Evolutionary conservation across 1,139 yeast species (phyloP).

Genomic region (Pichia sp.): DNA sequence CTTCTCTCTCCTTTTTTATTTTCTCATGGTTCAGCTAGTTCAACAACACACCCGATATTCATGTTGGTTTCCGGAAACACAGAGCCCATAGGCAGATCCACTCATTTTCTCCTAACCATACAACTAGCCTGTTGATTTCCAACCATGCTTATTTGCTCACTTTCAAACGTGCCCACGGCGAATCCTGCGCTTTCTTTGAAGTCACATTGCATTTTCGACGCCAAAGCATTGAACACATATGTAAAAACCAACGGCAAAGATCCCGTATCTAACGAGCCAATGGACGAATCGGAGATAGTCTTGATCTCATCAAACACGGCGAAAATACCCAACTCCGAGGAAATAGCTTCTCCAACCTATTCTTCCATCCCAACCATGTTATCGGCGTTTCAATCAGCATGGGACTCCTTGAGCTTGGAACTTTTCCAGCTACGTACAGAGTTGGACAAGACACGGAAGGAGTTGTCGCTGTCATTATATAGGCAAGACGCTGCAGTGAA

Average conservation of each 20-base stretch:
- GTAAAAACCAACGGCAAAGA: conserved; percentile 64
- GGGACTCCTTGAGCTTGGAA: conserved; percentile 86
- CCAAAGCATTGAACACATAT: conserved; percentile 54
- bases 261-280: conserved; percentile 66
- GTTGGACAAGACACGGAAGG: conserved; percentile 60
- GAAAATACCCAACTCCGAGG: conserved; percentile 16
- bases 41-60: not conserved
- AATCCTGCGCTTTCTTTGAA: conserved; percentile 74
- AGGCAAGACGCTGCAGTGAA: conserved; percentile 87
- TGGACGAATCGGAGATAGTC: conserved; percentile 52
- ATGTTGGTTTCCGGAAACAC: not conserved
- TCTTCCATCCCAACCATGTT: conserved; percentile 77
- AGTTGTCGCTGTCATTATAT: conserved; percentile 71
- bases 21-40: too few species aligned
- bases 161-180: conserved; percentile 65
- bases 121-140: too few species aligned
- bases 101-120: too few species aligned
- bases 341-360: conserved; percentile 35
- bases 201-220: conserved; percentile 72
- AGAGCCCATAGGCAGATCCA: too few species aligned
- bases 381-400: conserved; percentile 75
- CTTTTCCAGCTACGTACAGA: conserved; percentile 72
- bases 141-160: conserved; percentile 27
- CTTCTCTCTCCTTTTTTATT: not conserved
- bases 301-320: conserved; percentile 17